Conservation (phyloP, 352 stramenopile species). For the Phytophthora syringae region DNA sequence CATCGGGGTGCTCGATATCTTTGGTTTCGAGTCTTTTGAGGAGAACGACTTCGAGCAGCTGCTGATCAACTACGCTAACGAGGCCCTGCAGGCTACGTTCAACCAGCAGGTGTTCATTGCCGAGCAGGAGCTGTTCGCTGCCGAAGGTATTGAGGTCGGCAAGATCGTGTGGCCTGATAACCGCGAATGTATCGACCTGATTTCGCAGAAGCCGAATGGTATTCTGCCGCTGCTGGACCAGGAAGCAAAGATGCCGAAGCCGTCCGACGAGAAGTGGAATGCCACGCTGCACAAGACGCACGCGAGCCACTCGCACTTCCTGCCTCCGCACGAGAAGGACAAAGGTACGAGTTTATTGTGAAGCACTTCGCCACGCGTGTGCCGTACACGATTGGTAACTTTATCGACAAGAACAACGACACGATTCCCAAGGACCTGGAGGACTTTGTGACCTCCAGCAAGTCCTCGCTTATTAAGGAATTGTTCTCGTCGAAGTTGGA, state of each 20-base stretch:
- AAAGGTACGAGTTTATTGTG: slow-evolving; percentile 91
- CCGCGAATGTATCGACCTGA: slow-evolving; percentile 91
- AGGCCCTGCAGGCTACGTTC: slow-evolving; percentile 88
- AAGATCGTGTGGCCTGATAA: slow-evolving; percentile 93
- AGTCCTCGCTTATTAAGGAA: slow-evolving; percentile 79
- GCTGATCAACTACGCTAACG: slow-evolving; percentile 92
- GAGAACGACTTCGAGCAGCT: slow-evolving; percentile 93
- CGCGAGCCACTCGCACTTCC: slow-evolving; percentile 86
- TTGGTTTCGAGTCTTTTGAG: slow-evolving; percentile 92
- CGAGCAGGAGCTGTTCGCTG: slow-evolving; percentile 91
- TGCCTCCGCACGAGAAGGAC: slow-evolving; percentile 86
- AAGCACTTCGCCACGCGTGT: slow-evolving; percentile 91
- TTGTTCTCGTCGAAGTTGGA: slow-evolving; percentile 77
- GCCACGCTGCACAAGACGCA: slow-evolving; percentile 86
- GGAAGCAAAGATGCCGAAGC: slow-evolving; percentile 91
- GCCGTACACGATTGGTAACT: slow-evolving; percentile 90
- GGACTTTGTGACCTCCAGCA: slow-evolving; percentile 86
- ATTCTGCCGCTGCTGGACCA: slow-evolving; percentile 87
- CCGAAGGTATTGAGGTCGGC: slow-evolving; percentile 89
- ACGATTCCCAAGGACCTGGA: slow-evolving; percentile 86
- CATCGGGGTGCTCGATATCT: slow-evolving; percentile 93
- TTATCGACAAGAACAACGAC: slow-evolving; percentile 94
- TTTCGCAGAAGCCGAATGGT: slow-evolving; percentile 80
- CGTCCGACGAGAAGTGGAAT: slow-evolving; percentile 92
- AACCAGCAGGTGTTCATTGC: slow-evolving; percentile 92